These are phyloP conservation scores for Heterobasidion occidentale DNA, from an alignment of 1,284 basidiomycete species.

Conservation along the genomic window DNA sequence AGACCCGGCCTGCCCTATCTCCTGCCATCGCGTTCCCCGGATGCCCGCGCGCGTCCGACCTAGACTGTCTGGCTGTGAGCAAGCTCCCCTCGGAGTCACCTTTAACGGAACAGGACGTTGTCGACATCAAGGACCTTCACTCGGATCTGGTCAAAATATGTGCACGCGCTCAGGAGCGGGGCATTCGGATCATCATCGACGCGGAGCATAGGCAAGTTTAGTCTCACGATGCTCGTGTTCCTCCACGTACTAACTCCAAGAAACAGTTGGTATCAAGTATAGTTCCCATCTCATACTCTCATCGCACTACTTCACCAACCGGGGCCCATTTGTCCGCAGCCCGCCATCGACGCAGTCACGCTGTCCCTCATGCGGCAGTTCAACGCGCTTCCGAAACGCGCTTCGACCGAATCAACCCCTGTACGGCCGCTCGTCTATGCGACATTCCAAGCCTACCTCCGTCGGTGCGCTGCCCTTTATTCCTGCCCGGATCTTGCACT, in stretches of 20 bases:
- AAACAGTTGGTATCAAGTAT: conserved; percentile 58
- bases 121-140: conserved; percentile 51
- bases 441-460: conserved; percentile 83
- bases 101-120: conserved; percentile 47
- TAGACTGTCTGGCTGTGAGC: conserved; percentile 34
- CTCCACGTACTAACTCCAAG: no score
- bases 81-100: conserved; percentile 12
- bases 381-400: conserved; percentile 43
- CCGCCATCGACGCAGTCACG: conserved; percentile 75
- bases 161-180: conserved; percentile 46
- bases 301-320: not conserved
- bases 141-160: conserved; percentile 55
- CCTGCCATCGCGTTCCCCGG: conserved; percentile 57
- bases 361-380: conserved; percentile 71
- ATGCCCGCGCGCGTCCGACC: conserved; percentile 38
- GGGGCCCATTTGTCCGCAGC: conserved; percentile 30
- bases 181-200: conserved; percentile 68
- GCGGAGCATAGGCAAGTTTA: conserved; percentile 66
- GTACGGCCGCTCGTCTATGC: conserved; percentile 68
- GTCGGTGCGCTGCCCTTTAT: conserved; percentile 34
- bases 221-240: no score
- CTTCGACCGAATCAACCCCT: not conserved
- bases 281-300: not conserved
- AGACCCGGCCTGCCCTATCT: conserved; percentile 23
- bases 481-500: not conserved